Base-by-base conservation (phyloP, 148 eudicot genomes). In the Nyssa sinensis region DNA sequence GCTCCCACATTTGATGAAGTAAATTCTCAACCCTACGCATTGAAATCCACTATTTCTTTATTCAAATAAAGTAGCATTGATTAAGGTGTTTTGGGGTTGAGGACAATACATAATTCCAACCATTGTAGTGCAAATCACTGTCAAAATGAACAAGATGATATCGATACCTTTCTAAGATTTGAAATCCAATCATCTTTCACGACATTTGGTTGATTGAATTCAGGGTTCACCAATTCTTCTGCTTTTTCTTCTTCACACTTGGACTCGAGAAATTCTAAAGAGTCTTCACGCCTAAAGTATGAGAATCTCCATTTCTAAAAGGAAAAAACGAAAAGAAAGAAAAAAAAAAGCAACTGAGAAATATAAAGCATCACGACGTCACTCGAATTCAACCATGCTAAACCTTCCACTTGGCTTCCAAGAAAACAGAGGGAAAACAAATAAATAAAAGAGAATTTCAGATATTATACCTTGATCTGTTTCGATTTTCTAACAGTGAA, bases 221-320 rank as follows among this genome's bases (percentile, higher is more conserved):
- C 79, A 31, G 86, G 81, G 34, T 79, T 79, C 59, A 79, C 84
- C 25, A 69, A 63, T 34, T 80, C 82, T 67, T 83, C 94, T 7
- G 92, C 73, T 67, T 67, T 69, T 68, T 84, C 86, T 41, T 83
- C 90, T 72, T 66, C 68, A 1, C 29, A 60, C 62, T 84, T 88
- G 34, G 81, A 80, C 63, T 81, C 70, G 70, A 74, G 77, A 53
- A 74, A 69, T 70, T 86, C 90, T 0, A 79, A 74, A 64, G 83
- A 58, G 25, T 88, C 89, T 19, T 88, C 95, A 59, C 77, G 80
- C 81, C 87, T 83, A 82, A 90, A 86, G 82, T 90, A 90, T 68
- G 77, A 81, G 72, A 90, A 66, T 64, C 73, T 88, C 92, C 92
- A 86, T 80, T 75, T 88, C 90, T 88, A 76, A 84, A 72, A n/a